phyloP scores from a whole-genome alignment of 2,329 filamentous ascomycete species.

The Pestalotiopsis sp. region DNA sequence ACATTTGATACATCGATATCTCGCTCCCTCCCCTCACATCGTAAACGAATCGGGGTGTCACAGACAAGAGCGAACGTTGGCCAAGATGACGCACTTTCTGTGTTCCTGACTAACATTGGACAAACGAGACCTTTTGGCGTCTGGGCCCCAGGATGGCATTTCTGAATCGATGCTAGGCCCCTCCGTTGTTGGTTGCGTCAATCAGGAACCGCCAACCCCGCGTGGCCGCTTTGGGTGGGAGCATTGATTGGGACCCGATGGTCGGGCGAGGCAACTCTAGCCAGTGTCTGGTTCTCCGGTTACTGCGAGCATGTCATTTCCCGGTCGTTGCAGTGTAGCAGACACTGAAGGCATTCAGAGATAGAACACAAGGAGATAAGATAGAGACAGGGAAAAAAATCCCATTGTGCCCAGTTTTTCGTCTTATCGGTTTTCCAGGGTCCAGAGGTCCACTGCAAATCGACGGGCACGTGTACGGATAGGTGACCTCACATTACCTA shows the following conservation, averaged over 20 bases:
- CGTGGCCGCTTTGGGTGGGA: not conserved
- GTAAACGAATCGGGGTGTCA: not conserved
- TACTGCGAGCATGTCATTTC: too few species aligned
- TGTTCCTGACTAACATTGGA: conserved; percentile 7
- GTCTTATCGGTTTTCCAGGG: not conserved
- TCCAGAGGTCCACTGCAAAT: not conserved
- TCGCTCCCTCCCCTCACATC: not conserved
- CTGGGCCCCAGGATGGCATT: not conserved
- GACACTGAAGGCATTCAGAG: too few species aligned
- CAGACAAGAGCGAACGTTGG: not conserved
- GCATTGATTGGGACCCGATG: not conserved
- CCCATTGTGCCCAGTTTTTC: not conserved
- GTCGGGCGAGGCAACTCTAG: too few species aligned
- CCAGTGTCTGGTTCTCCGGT: too few species aligned
- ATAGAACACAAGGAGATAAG: not conserved
- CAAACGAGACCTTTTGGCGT: conserved; percentile 2
- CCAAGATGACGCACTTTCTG: conserved; percentile 1
- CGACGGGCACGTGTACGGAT: not conserved
- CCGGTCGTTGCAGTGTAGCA: too few species aligned
- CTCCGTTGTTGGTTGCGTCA: not conserved
- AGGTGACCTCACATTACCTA: not conserved
- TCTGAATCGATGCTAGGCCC: not conserved
- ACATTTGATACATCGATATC: not conserved
- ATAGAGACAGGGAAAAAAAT: not conserved
- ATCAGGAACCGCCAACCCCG: not conserved